phyloP scores from a whole-genome alignment of 148 eudicot genomes.

The Amaranthus cruentus region DNA sequence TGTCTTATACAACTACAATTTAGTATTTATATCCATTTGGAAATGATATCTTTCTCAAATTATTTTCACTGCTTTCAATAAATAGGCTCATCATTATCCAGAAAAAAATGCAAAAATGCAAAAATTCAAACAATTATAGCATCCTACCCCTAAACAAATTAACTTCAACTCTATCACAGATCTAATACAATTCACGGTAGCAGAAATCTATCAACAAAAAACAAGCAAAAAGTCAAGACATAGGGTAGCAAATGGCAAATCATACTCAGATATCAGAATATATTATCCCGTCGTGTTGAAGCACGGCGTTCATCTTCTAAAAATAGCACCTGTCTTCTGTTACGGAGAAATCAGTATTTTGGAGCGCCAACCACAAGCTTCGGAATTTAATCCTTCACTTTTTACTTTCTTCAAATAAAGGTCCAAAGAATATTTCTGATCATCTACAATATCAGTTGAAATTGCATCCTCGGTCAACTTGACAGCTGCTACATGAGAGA shows the following conservation, averaged over 20 bases:
- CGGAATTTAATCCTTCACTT: conserved; percentile 40
- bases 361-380: conserved; percentile 65
- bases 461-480: conserved; percentile 66
- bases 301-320: not conserved
- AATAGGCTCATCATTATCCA: not conserved
- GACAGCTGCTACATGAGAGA: conserved; percentile 81
- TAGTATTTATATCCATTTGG: no score
- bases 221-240: not conserved
- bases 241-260: not conserved
- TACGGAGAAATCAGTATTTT: conserved; percentile 48
- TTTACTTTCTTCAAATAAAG: conserved; percentile 48
- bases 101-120: not conserved
- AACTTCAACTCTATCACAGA: not conserved
- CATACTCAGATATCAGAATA: not conserved
- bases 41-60: not conserved
- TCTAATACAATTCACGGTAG: not conserved
- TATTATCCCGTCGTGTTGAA: not conserved
- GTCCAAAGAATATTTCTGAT: conserved; percentile 57
- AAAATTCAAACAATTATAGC: not conserved
- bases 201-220: not conserved
- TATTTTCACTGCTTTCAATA: not conserved
- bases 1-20: no score
- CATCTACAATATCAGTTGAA: conserved; percentile 57
- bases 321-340: conserved; percentile 27
- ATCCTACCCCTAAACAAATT: not conserved